Evolutionary conservation across 2,329 filamentous ascomycete genomes (phyloP).

Genomic region (Pezicula radicicola): DNA sequence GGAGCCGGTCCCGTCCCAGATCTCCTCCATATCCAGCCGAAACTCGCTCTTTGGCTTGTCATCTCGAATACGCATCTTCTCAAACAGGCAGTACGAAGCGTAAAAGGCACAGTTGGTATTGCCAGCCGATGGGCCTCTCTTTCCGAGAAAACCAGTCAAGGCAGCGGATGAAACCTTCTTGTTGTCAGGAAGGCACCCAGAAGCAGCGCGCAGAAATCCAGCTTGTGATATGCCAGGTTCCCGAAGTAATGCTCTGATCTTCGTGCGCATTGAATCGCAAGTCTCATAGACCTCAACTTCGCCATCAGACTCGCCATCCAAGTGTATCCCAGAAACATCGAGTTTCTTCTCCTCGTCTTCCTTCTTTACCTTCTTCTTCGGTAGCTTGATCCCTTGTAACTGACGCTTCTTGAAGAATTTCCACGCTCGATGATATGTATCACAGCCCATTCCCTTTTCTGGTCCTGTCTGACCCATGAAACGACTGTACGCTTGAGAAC

Average conservation of each 20-base stretch:
- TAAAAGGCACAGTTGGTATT: slow-evolving; percentile 47
- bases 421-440: no score
- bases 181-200: slow-evolving; percentile 26
- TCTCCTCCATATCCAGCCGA: no score
- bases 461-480: no score
- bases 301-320: slow-evolving; percentile 43
- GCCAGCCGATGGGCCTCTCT: slow-evolving; percentile 43
- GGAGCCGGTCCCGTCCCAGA: no score
- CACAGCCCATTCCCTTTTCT: no score
- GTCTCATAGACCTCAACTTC: slow-evolving; percentile 48
- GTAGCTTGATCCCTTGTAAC: not conserved
- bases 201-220: slow-evolving; percentile 39
- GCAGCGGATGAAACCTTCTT: slow-evolving; percentile 38
- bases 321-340: slow-evolving; percentile 36
- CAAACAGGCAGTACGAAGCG: no score
- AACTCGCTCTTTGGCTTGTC: no score
- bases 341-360: slow-evolving; percentile 15
- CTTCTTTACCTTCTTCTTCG: slow-evolving; percentile 1
- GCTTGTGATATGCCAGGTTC: slow-evolving; percentile 43
- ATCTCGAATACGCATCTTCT: no score
- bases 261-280: slow-evolving; percentile 52
- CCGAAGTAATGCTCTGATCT: slow-evolving; percentile 46
- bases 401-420: not conserved
- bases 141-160: slow-evolving; percentile 44
- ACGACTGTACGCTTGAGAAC: no score